A percentile compares a stretch with the other conserved stretches of the same genome.
These are phyloP conservation scores for Cryptomeria japonica DNA, from an alignment of 75 land plant genomes.

Conservation along the genomic window DNA sequence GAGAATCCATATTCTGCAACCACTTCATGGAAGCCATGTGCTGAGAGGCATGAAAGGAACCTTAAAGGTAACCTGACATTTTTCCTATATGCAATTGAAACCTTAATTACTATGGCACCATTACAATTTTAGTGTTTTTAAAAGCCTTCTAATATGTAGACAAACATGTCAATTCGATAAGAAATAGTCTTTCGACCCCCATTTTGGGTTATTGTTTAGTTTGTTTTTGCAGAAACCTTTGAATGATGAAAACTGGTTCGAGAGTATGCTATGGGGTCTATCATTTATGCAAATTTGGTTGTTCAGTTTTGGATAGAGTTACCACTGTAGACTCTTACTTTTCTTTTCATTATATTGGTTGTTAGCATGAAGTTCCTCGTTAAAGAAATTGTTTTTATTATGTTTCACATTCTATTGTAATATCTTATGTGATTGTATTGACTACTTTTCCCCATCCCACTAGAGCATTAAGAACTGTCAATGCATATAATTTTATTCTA, in stretches of 20 bases:
- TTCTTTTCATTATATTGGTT: neutral
- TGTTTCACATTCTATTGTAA: neutral
- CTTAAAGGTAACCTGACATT: neutral
- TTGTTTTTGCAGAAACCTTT: neutral
- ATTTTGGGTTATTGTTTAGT: neutral
- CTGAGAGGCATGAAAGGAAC: conserved; percentile 48
- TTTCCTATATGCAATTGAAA: neutral
- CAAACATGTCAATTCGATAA: neutral
- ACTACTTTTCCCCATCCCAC: neutral
- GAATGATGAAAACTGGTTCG: neutral
- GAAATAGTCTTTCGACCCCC: neutral
- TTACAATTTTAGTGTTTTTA: neutral
- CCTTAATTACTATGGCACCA: neutral
- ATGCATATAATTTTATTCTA: neutral
- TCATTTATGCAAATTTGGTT: neutral
- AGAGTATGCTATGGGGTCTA: neutral
- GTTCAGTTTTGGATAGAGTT: neutral
- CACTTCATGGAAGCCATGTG: conserved; percentile 91
- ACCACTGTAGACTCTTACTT: neutral
- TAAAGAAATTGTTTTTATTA: neutral
- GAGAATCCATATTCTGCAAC: conserved; percentile 92
- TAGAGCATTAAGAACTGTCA: neutral
- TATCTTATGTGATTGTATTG: neutral
- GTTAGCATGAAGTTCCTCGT: neutral
- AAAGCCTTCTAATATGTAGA: neutral